Evolutionary conservation across 2,329 filamentous ascomycete genomes (phyloP).

Genomic region (Aspergillus novoparasiticus): DNA sequence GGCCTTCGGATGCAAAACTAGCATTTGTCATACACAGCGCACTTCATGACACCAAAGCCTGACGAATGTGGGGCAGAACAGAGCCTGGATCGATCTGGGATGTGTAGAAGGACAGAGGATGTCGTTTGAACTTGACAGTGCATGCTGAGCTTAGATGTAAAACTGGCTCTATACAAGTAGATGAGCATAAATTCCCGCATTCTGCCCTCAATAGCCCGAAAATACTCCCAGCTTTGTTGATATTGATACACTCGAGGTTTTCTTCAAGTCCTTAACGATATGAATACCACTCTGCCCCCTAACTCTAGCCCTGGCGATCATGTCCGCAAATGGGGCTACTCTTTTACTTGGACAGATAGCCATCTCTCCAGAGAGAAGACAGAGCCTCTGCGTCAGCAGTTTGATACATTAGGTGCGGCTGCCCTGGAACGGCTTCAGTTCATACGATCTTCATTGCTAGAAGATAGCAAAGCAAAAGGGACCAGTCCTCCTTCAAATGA

Average conservation of each 20-base stretch:
- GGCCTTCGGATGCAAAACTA: neutral
- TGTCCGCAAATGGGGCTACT: slow-evolving; percentile 20
- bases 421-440: slow-evolving; percentile 18
- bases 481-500: slow-evolving; percentile 41
- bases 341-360: slow-evolving; percentile 18
- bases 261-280: neutral
- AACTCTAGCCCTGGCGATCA: slow-evolving; percentile 7
- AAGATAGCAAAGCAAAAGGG: slow-evolving; percentile 12
- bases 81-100: neutral
- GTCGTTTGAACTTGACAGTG: neutral
- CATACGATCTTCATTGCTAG: slow-evolving; percentile 11
- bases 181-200: neutral
- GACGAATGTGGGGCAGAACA: neutral
- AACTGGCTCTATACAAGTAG: neutral
- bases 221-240: neutral
- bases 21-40: neutral
- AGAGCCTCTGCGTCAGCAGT: slow-evolving; percentile 20
- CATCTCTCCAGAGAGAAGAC: slow-evolving; percentile 14
- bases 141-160: neutral
- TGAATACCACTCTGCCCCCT: neutral
- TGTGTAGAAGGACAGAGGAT: neutral
- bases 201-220: neutral
- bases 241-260: neutral
- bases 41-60: neutral
- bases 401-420: slow-evolving; percentile 17